Conservation (phyloP, 2,329 filamentous ascomycete species). For the Aspergillus pseudoterreus region DNA sequence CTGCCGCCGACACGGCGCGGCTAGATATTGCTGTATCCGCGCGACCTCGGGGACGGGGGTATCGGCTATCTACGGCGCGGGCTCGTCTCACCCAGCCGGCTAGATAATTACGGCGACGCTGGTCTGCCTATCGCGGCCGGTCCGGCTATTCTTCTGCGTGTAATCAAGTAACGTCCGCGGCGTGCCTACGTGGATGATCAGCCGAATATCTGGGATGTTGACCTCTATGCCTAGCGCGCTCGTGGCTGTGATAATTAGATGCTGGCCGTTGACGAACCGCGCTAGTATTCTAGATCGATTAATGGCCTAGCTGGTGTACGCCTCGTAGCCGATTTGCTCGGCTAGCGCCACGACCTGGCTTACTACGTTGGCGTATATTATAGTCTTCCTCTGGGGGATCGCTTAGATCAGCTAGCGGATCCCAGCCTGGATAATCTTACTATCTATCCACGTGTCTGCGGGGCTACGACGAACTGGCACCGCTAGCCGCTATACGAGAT, state of each 20-base stretch:
- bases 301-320: background rate
- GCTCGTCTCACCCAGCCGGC: background rate
- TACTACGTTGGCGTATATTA: background rate
- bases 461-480: background rate
- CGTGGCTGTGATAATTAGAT: background rate
- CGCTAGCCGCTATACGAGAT: background rate
- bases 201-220: constrained; percentile 10
- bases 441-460: background rate
- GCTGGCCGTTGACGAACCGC: background rate
- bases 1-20: background rate
- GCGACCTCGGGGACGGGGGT: background rate
- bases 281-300: background rate
- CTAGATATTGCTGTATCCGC: background rate
- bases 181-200: constrained; percentile 6
- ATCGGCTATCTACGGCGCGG: background rate
- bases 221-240: constrained; percentile 8
- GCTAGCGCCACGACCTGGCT: background rate
- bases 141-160: constrained; percentile 4
- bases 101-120: constrained; percentile 9
- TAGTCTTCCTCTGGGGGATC: background rate
- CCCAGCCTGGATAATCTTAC: background rate
- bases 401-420: background rate
- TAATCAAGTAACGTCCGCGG: constrained; percentile 5
- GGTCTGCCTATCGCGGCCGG: background rate
- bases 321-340: background rate